Evolutionary conservation across 176 grass and related monocot species (phyloP), one percentile per base, ranked within the genome.

Genomic region (Paspalum vaginatum): DNA sequence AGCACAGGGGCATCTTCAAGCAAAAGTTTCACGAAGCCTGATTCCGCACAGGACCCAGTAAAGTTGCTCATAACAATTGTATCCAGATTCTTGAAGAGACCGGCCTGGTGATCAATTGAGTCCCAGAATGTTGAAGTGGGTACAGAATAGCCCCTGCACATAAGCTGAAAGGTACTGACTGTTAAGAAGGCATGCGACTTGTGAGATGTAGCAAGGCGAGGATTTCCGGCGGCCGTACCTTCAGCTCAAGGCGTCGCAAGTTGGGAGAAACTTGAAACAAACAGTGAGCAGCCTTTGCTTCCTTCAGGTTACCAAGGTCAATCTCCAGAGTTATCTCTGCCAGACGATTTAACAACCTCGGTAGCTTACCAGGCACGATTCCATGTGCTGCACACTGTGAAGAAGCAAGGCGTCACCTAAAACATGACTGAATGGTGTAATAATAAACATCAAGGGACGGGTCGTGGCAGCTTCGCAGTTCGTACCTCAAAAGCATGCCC

Each of bases 181-280:
- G 72, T 55, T 77, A 54, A 53, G 27, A 68, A 81, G 6, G 32
- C 37, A 77, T 24, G 18, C 55, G 2, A 82, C 55, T 71, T 64
- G 63, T 37, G 65, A 70, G 40, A 82, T 54, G 25, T 21, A 63
- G 62, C 71, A 81, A 70, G 21, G 40, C 8, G 39, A 81, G 66
- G 17, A 76, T 87, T 69, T 64, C 15, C 53, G 82, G 62, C 64
- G 18, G 15, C 17, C 24, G 0, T 71, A 82, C 89, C 85, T 78
- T 10, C 69, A 91, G 54, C 46, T 56, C 40, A 20, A 91, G 24
- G 66, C 21, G 43, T 79, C 51, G 50, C 17, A 88, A 47, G 82
- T 85, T 86, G 5, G 74, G 90, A 49, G 74, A 82, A 88, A 79
- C 81, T 60, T 79, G 82, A 70, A 89, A 86, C 64, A 92, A 76